phyloP scores from a whole-genome alignment of 2,329 filamentous ascomycete species.

The Exophiala bonariae region DNA sequence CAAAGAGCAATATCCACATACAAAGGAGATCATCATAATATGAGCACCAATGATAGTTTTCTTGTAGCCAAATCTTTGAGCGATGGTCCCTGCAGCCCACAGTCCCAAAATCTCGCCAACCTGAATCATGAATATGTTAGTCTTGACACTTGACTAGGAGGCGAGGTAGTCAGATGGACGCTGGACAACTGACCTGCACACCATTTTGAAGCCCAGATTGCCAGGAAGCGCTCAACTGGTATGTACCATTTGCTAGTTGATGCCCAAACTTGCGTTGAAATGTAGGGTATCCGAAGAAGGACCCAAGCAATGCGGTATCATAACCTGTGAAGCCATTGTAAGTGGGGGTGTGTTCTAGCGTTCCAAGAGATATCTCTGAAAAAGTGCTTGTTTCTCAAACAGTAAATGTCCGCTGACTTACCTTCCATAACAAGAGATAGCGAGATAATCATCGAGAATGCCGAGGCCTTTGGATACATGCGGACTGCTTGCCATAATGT shows the following conservation, averaged over 20 bases:
- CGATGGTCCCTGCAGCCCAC: neutral
- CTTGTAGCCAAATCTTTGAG: neutral
- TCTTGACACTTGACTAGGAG: neutral
- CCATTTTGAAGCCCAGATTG: conserved; percentile 3
- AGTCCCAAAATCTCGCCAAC: too few species aligned
- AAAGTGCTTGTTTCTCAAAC: too few species aligned
- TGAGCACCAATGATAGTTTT: neutral
- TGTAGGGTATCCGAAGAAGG: conserved; percentile 1
- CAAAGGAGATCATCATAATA: neutral
- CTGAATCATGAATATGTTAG: neutral
- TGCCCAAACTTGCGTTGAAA: neutral
- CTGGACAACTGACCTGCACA: neutral
- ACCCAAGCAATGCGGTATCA: neutral
- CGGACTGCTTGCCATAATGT: conserved; percentile 67
- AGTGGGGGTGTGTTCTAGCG: too few species aligned
- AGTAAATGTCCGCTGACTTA: too few species aligned
- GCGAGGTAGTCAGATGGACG: too few species aligned
- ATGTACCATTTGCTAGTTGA: neutral
- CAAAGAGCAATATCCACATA: too few species aligned
- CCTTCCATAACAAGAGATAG: conserved; percentile 90
- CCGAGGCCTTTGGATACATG: conserved; percentile 82
- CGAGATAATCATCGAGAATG: conserved; percentile 80
- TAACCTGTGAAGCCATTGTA: neutral
- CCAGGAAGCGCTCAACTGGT: neutral
- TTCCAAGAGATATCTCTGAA: too few species aligned